These are phyloP conservation scores for Fraxinus anomala DNA, from an alignment of 257 asterid species.

Conservation along the genomic window DNA sequence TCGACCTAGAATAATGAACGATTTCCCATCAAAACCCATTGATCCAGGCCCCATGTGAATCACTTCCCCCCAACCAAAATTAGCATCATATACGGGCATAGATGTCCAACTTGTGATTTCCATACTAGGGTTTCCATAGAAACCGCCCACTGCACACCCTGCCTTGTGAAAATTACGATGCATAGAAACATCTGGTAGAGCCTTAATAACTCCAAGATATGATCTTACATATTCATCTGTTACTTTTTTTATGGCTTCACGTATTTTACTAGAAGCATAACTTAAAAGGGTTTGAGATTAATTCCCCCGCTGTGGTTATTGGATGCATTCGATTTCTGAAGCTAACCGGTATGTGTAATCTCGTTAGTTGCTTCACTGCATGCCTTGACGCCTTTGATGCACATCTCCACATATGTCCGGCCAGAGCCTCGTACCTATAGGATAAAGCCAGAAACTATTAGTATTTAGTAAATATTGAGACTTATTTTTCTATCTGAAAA, in stretches of 20 bases:
- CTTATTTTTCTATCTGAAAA: too few species aligned
- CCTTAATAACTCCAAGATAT: conserved; percentile 10
- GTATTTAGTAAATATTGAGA: too few species aligned
- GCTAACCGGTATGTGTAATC: not conserved
- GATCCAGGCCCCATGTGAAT: conserved; percentile 31
- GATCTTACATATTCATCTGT: conserved; percentile 28
- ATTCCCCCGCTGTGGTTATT: conserved; percentile 10
- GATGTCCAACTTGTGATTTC: conserved; percentile 30
- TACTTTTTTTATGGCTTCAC: conserved; percentile 12
- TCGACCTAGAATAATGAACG: conserved; percentile 15
- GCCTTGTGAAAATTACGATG: conserved; percentile 19
- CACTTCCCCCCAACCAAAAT: conserved; percentile 39
- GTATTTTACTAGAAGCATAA: conserved; percentile 20
- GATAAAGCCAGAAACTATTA: too few species aligned
- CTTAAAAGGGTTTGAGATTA: conserved; percentile 20
- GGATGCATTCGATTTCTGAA: conserved; percentile 22
- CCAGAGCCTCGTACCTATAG: conserved; percentile 21
- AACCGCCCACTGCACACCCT: conserved; percentile 22
- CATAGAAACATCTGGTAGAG: conserved; percentile 9
- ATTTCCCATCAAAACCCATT: conserved; percentile 25
- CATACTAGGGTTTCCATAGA: conserved; percentile 34
- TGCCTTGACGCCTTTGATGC: conserved; percentile 26
- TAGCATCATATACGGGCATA: conserved; percentile 14
- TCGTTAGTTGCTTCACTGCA: conserved; percentile 25
- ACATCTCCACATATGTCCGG: conserved; percentile 37